Evolutionary conservation across 139 green algal species (phyloP).

Genomic region (Tetradesmus lagerheimii): DNA sequence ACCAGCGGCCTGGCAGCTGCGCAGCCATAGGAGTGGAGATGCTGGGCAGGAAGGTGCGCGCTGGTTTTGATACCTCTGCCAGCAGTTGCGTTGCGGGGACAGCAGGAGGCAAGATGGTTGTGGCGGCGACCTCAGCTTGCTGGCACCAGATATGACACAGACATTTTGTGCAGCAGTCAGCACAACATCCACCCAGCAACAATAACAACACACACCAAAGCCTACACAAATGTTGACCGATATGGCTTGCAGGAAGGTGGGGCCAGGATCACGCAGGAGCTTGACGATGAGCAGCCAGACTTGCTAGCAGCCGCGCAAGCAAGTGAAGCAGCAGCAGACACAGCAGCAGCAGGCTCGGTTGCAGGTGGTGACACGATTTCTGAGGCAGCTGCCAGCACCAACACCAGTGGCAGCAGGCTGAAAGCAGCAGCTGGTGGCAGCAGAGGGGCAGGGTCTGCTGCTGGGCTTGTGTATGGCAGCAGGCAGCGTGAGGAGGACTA

Average conservation of each 20-base stretch:
- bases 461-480: background rate
- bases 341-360: background rate
- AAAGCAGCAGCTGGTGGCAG: background rate
- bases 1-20: conserved; percentile 23
- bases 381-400: conserved; percentile 15
- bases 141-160: too few relatives aligned
- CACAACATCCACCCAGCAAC: too few relatives aligned
- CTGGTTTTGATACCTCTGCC: background rate
- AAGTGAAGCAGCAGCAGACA: background rate
- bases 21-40: background rate
- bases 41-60: background rate
- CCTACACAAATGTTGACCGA: too few relatives aligned
- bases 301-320: background rate
- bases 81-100: too few relatives aligned
- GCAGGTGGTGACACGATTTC: conserved; percentile 2
- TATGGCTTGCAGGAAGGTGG: background rate
- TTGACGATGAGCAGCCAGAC: background rate
- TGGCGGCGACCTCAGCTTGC: too few relatives aligned
- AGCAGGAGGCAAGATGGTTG: too few relatives aligned
- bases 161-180: too few relatives aligned
- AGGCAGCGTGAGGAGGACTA: conserved; percentile 47
- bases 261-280: background rate
- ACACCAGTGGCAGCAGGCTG: conserved; percentile 12
- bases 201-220: too few relatives aligned
- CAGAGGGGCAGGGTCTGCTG: background rate